Percentiles rank a stretch among this genome's conserved stretches.
phyloP scores from a whole-genome alignment of 495 filamentous ascomycete genomes.

The Parathielavia hyrcaniae region DNA sequence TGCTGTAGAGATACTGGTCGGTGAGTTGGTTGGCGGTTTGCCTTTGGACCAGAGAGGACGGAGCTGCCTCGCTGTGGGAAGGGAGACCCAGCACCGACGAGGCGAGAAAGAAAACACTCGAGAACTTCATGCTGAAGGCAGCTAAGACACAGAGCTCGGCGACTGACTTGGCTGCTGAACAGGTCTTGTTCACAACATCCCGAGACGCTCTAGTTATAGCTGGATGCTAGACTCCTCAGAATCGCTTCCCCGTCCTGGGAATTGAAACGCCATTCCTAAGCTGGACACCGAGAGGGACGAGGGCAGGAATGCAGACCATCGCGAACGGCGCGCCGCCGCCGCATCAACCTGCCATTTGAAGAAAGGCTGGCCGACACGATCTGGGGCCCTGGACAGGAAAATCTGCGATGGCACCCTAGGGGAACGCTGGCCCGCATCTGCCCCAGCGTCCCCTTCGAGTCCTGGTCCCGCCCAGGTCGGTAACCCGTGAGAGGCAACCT shows the following conservation, averaged over 20 bases:
- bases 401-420: constrained; percentile 12
- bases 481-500: neutral
- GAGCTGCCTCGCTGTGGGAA: neutral
- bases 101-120: constrained; percentile 20
- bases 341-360: constrained; percentile 16
- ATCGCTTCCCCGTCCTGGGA: neutral
- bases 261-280: neutral
- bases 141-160: neutral
- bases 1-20: constrained; percentile 34
- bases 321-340: neutral
- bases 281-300: constrained; percentile 6
- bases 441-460: neutral
- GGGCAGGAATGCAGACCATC: neutral
- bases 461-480: too few species aligned
- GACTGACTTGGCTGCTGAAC: neutral
- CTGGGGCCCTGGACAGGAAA: neutral
- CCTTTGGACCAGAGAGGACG: constrained; percentile 3
- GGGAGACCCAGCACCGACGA: constrained; percentile 24
- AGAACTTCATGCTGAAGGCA: constrained; percentile 29
- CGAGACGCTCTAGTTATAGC: too few species aligned
- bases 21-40: constrained; percentile 24
- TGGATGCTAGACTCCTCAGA: neutral
- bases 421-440: neutral
- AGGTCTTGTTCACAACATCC: neutral
- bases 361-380: constrained; percentile 12